Evolutionary conservation across 75 land plant species (phyloP).

Genomic region (Chamaecyparis obtusa): DNA sequence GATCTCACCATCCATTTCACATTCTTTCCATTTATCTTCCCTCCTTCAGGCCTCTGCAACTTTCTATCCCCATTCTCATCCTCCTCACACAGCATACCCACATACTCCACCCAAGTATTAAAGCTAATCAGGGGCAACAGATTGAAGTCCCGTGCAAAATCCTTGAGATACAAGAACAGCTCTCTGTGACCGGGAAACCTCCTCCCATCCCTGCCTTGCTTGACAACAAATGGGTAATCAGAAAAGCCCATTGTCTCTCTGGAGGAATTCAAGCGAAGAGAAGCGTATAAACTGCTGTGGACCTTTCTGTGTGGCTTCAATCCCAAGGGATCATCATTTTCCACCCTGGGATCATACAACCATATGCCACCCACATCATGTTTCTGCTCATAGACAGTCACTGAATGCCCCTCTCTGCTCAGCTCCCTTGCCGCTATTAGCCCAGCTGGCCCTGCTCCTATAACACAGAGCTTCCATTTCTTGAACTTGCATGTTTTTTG

Average conservation of each 20-base stretch:
- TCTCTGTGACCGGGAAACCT: constrained; percentile 65
- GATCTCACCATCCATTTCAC: constrained; percentile 51
- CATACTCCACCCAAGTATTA: constrained; percentile 37
- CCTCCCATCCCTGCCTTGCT: constrained; percentile 56
- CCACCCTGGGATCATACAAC: constrained; percentile 43
- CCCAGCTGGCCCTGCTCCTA: constrained; percentile 70
- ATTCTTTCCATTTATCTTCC: constrained; percentile 6
- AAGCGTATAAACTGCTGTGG: constrained; percentile 60
- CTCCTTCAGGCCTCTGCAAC: constrained; percentile 13
- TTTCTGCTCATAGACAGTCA: constrained; percentile 4
- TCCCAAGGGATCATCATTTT: constrained; percentile 28
- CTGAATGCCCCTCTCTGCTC: constrained; percentile 34
- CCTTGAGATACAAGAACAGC: constrained; percentile 42
- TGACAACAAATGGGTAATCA: constrained; percentile 51
- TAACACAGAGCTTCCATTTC: constrained; percentile 41
- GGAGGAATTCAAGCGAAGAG: constrained; percentile 45
- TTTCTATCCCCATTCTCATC: not conserved
- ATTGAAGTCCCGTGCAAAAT: constrained; percentile 47
- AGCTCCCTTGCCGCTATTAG: constrained; percentile 66
- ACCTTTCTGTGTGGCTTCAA: constrained; percentile 12
- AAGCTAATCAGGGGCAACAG: constrained; percentile 44
- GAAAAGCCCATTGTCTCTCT: constrained; percentile 67
- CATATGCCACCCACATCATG: constrained; percentile 64
- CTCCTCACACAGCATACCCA: constrained; percentile 28
- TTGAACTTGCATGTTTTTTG: constrained; percentile 12